These are phyloP conservation scores for Phytophthora rubi DNA, from an alignment of 352 stramenopile genomes.

Conservation along the genomic window DNA sequence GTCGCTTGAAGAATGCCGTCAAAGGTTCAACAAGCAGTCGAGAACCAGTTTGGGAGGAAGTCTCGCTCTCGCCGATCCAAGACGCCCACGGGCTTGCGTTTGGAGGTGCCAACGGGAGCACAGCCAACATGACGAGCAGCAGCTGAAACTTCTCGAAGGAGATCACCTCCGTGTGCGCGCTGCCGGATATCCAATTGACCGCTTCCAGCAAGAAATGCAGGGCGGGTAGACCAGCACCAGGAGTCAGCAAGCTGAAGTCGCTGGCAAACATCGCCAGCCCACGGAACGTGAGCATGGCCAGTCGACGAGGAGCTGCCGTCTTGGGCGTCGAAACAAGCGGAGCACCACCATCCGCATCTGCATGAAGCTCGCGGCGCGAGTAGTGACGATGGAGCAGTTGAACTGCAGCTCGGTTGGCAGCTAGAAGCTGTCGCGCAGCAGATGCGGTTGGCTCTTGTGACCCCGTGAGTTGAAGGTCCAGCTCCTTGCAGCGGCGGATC, in stretches of 20 bases:
- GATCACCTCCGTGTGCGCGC: constrained; percentile 66
- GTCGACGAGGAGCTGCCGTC: constrained; percentile 26
- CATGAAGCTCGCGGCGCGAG: constrained; percentile 37
- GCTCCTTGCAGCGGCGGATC: constrained; percentile 63
- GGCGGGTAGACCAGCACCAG: constrained; percentile 32
- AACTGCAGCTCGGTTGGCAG: constrained; percentile 42
- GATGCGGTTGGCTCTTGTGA: constrained; percentile 27
- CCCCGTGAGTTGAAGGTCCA: constrained; percentile 43
- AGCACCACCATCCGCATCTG: constrained; percentile 9
- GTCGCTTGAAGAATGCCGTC: constrained; percentile 32
- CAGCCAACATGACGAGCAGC: constrained; percentile 46
- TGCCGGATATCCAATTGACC: constrained; percentile 72
- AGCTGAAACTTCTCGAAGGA: constrained; percentile 77
- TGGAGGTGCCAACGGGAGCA: constrained; percentile 28
- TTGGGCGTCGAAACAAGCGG: constrained; percentile 37
- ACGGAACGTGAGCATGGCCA: constrained; percentile 68
- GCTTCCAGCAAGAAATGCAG: constrained; percentile 66
- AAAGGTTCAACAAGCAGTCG: constrained; percentile 29
- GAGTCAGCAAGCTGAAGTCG: constrained; percentile 56
- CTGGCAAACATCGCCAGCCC: constrained; percentile 50
- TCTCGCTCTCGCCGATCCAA: constrained; percentile 13
- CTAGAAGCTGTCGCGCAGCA: constrained; percentile 36
- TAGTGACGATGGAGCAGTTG: constrained; percentile 68
- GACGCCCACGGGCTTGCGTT: constrained; percentile 16
- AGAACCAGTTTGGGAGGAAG: constrained; percentile 6